Base-by-base conservation (phyloP, 1,284 basidiomycete species). In the Ceratobasidium sp. region DNA sequence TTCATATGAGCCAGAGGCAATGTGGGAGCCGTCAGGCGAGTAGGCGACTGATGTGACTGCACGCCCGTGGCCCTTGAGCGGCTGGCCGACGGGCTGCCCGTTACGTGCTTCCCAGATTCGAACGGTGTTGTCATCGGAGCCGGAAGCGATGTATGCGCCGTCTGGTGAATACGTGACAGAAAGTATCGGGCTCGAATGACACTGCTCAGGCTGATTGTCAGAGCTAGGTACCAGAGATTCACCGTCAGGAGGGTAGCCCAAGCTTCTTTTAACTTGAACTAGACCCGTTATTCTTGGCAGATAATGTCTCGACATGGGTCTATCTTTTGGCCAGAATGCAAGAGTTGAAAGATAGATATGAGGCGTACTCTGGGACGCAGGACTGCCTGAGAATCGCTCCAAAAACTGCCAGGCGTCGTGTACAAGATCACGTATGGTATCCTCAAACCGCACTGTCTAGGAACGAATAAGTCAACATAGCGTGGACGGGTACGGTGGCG, bases 41-140 rank as follows among this genome's bases (percentile, higher is more conserved):
- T 33, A 33, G 33, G 33, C 4, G 33, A 79, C 33, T 38, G 42
- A 78, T 15, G 1, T 0, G n/a, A 78, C 77, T 42, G 17, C 44
- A 4, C 13, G 3, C 3, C 12, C 7, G 23, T 40, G 64, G 57
- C 23, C 46, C 23, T 56, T 42, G n/a, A 71, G 46, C 20, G 73
- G 59, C 23, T 75, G 26, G 17, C 59, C 40, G 3, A 66, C n/a
- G 12, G 12, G 38, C 73, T 28, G 15, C 7, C 66, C 68, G 20
- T 10, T 54, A 5, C 13, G 3, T 15, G 67, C 40, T 56, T 77
- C 44, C 48, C 48, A 50, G 48, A 50, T 50, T 2, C 20, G 48
- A 50, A 50, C 6, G 4, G 33, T 33, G 4, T 33, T 33, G 33
- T 33, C 33, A 33, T 4, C 33, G 4, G 33, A 33, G 33, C 2